Evolutionary conservation across 306 rosid species (phyloP), one percentile per base, ranked within the genome.

Genomic region (Casuarina glauca): DNA sequence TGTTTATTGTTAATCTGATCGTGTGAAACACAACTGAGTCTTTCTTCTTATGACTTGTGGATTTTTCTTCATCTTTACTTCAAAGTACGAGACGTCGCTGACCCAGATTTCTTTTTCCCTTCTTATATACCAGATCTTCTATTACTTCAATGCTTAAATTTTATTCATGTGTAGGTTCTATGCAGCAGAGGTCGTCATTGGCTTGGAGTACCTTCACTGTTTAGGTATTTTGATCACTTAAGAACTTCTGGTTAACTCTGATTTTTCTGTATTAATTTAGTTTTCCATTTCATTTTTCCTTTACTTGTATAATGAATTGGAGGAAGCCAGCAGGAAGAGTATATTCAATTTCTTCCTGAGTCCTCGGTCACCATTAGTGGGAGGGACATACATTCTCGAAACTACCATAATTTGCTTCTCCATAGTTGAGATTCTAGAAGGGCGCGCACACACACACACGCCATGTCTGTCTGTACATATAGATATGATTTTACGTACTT

Each of bases 201-300:
- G 89, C 78, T 91, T 95, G 89, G 97, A 95, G 81, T 95, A 95
- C 76, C 97, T 95, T 75, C 98, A 95, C 81, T 95, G 97, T 89
- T 82, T 95, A 88, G 98, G 98, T 94, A 92, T 5, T 67, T 51
- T 66, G 61, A 72, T 72, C 19, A 1, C 48, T 5, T 64, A 55
- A 15, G 39, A 44, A 58, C 50, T 42, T 54, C 51, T 4, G 48
- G 39, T 72, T 20, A 70, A 35, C 43, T 6, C 46, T 43, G 17
- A n/a, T 72, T 39, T n/a, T 63, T 16, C 72, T 4, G 16, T 66
- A 32, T 72, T 15, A 26, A 45, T 76, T 52, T 43, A 69, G 35
- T 64, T 84, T 74, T 57, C 55, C 15, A 71, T 62, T 26, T 35
- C 55, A 52, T 53, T 73, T 79, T 54, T 20, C 61, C 11, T 36